phyloP scores from a whole-genome alignment of 2,329 filamentous ascomycete genomes.

The Whalleya microplaca region DNA sequence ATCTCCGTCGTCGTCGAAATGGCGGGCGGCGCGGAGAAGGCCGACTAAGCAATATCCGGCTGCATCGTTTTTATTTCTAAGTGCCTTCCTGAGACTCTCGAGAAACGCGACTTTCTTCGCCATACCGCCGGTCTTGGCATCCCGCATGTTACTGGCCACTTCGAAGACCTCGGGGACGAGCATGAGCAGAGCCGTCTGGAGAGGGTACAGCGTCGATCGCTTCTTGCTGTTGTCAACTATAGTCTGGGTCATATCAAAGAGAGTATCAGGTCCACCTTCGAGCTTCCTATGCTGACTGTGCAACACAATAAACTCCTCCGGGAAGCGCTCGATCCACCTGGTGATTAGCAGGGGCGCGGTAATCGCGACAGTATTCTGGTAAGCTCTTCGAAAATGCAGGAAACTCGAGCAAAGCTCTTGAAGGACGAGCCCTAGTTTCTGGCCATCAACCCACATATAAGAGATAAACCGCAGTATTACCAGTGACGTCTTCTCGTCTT shows the following conservation, averaged over 20 bases:
- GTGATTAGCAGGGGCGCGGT: conserved; percentile 66
- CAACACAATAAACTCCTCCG: conserved; percentile 66
- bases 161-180: conserved; percentile 71
- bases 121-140: conserved; percentile 64
- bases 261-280: conserved; percentile 67
- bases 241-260: conserved; percentile 71
- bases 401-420: conserved; percentile 71
- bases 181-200: conserved; percentile 66
- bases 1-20: conserved; percentile 67
- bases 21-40: conserved; percentile 64
- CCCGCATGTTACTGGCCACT: conserved; percentile 68
- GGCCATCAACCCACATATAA: conserved; percentile 66
- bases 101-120: conserved; percentile 69
- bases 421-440: conserved; percentile 63
- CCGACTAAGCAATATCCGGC: conserved; percentile 69
- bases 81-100: conserved; percentile 63
- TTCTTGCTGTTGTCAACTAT: conserved; percentile 61
- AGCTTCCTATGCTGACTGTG: conserved; percentile 64
- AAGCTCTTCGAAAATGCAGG: conserved; percentile 65
- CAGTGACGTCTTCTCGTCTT: conserved; percentile 57
- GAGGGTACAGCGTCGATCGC: conserved; percentile 60
- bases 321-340: conserved; percentile 68
- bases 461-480: conserved; percentile 62
- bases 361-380: conserved; percentile 66
- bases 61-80: conserved; percentile 67